Base-by-base conservation (phyloP, 2,329 filamentous ascomycete species). In the Mollisiaceae sp. region DNA sequence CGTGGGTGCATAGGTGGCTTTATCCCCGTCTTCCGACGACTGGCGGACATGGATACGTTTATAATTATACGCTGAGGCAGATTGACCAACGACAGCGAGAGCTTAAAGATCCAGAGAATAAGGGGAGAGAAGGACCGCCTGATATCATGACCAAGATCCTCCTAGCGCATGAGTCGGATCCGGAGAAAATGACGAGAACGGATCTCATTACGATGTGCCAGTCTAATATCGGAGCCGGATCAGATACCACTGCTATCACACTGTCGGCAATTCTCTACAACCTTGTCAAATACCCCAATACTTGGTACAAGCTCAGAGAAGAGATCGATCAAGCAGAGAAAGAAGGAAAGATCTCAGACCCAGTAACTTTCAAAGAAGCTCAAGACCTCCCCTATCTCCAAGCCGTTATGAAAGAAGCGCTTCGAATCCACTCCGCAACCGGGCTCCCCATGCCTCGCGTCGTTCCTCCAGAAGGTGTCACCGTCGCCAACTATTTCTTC, bases 391-490 rank as follows among this genome's bases (percentile, higher is more conserved):
- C 78, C 0, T 85, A 84, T 65, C 76, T 86, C 1, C 77, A 82
- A 63, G 82, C 84, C 2, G 80, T 84, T 2, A 78, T 87, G 22
- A 81, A 80, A 22, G 86, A 88, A 71, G 78, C 81, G 0, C 72
- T 86, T 20, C 79, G 85, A 15, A 74, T 86, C 22, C 81, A 84
- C 59, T 78, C 83, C 0, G 80, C 82, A 0, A 79, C 79, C 0
- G 83, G 82, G 4, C 73, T 85, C 12, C 80, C 82, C 2, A 73
- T 86, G n/a, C 81, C 81, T 71, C 78, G 84, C 4, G 76, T 79
- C 0, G 82, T 85, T 0, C 82, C 83, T 0, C 63, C 76, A 2
- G 79, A 77, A 0, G 84, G 84, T 0, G 75, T 77, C 0, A 76
- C 78, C 6, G 76, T 86, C 6, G 76, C 76, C 1, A 76, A 77